A percentile compares a stretch with the other conserved stretches of the same genome.
phyloP scores from a whole-genome alignment of 1,139 yeast species.

The Eremothecium cymbalariae region DNA sequence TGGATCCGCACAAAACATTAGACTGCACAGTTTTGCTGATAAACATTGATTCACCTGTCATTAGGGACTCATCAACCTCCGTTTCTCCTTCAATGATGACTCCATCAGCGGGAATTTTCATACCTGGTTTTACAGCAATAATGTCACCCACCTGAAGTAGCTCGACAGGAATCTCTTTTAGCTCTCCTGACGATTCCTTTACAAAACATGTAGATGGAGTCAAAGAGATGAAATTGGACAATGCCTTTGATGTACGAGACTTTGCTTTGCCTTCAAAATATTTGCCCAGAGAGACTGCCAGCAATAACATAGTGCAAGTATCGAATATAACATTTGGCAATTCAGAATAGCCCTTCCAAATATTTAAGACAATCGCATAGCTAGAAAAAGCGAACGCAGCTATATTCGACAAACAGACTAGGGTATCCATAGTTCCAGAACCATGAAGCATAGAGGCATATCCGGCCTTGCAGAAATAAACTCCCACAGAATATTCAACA shows the following conservation, averaged over 20 bases:
- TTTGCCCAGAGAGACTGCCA: conserved; percentile 82
- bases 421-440: conserved; percentile 92
- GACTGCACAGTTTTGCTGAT: conserved; percentile 56
- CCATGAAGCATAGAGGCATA: conserved; percentile 57
- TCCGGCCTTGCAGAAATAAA: conserved; percentile 56
- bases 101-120: conserved; percentile 90
- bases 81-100: conserved; percentile 64
- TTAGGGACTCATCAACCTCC: conserved; percentile 76
- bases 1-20: conserved; percentile 77
- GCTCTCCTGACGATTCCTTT: conserved; percentile 32
- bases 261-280: conserved; percentile 88
- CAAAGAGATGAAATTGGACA: conserved; percentile 68
- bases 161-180: conserved; percentile 51
- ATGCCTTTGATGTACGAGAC: conserved; percentile 85
- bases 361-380: conserved; percentile 44
- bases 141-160: conserved; percentile 70
- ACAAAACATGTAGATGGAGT: conserved; percentile 74
- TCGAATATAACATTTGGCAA: conserved; percentile 78
- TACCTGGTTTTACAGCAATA: conserved; percentile 75
- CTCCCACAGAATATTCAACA: conserved; percentile 58
- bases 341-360: conserved; percentile 29
- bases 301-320: conserved; percentile 74
- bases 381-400: conserved; percentile 72
- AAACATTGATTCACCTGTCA: conserved; percentile 86
- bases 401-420: conserved; percentile 75